These are phyloP conservation scores for Orbilia ellipsospora DNA, from an alignment of 2,329 filamentous ascomycete genomes.

Conservation along the genomic window DNA sequence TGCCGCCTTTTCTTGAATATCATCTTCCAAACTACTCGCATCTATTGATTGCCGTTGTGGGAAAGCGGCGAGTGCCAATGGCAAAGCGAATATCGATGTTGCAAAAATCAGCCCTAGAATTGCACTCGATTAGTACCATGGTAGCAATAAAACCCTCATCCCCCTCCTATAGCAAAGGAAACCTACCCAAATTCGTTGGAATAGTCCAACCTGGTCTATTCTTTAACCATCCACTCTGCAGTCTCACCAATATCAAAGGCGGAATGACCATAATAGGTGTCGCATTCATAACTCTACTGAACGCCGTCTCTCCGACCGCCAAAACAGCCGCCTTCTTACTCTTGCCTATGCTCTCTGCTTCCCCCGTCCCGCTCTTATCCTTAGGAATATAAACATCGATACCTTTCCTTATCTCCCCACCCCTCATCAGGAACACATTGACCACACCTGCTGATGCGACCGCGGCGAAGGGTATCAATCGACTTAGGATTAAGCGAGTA, in stretches of 20 bases:
- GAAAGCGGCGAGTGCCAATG: constrained; percentile 89
- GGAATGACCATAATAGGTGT: constrained; percentile 98
- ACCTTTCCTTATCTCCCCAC: constrained; percentile 90
- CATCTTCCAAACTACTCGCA: constrained; percentile 80
- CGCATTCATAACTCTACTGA: constrained; percentile 90
- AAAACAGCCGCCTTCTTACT: constrained; percentile 87
- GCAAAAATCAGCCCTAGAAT: constrained; percentile 75
- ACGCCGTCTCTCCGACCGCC: constrained; percentile 90
- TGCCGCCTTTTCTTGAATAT: constrained; percentile 85
- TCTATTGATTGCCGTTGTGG: constrained; percentile 87
- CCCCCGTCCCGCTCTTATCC: constrained; percentile 72
- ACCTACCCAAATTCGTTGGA: constrained; percentile 79
- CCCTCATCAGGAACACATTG: constrained; percentile 97
- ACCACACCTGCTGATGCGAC: constrained; percentile 90
- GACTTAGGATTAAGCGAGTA: constrained; percentile 78
- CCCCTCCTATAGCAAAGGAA: constrained; percentile 24
- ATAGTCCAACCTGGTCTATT: constrained; percentile 78
- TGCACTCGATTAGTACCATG: neutral
- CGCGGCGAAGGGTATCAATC: constrained; percentile 95
- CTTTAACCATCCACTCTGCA: constrained; percentile 87
- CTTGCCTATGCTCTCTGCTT: constrained; percentile 78
- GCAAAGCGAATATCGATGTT: constrained; percentile 88
- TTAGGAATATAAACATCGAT: constrained; percentile 83
- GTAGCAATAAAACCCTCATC: neutral
- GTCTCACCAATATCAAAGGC: constrained; percentile 81